Evolutionary conservation across 2,329 filamentous ascomycete species (phyloP).

Genomic region (Domatiomyces catenatus): DNA sequence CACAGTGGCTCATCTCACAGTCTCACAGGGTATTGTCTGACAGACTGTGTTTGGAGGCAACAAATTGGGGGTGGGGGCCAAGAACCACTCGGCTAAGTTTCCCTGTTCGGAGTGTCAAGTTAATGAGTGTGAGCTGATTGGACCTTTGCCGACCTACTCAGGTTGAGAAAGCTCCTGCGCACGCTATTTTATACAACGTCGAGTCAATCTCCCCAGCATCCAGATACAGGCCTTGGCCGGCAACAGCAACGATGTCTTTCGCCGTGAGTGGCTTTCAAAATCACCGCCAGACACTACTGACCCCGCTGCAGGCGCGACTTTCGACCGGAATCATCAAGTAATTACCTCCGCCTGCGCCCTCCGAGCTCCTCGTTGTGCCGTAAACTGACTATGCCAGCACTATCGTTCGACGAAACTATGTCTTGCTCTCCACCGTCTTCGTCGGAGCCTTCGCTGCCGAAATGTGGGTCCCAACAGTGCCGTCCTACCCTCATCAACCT

Average conservation of each 20-base stretch:
- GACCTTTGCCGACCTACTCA: background rate
- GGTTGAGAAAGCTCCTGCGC: background rate
- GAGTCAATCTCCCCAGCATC: background rate
- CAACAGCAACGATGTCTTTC: slow-evolving; percentile 10
- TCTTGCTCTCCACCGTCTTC: slow-evolving; percentile 81
- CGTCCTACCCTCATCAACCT: slow-evolving; percentile 1
- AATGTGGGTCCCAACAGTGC: slow-evolving; percentile 49
- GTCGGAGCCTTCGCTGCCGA: slow-evolving; percentile 77
- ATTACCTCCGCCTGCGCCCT: slow-evolving; percentile 19
- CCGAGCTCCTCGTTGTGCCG: background rate
- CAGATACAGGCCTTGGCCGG: background rate
- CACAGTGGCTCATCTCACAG: background rate
- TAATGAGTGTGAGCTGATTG: background rate
- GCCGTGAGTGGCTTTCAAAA: slow-evolving; percentile 32
- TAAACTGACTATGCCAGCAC: slow-evolving; percentile 39
- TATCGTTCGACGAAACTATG: slow-evolving; percentile 71
- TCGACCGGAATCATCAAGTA: slow-evolving; percentile 45
- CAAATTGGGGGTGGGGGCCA: background rate
- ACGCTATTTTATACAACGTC: background rate
- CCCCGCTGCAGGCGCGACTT: slow-evolving; percentile 28
- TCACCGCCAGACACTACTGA: background rate
- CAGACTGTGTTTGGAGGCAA: background rate
- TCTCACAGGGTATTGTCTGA: background rate
- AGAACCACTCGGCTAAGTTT: background rate
- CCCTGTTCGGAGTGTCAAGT: background rate